Conservation (phyloP, 495 filamentous ascomycete species). For the Penicillium psychrofluorescens region DNA sequence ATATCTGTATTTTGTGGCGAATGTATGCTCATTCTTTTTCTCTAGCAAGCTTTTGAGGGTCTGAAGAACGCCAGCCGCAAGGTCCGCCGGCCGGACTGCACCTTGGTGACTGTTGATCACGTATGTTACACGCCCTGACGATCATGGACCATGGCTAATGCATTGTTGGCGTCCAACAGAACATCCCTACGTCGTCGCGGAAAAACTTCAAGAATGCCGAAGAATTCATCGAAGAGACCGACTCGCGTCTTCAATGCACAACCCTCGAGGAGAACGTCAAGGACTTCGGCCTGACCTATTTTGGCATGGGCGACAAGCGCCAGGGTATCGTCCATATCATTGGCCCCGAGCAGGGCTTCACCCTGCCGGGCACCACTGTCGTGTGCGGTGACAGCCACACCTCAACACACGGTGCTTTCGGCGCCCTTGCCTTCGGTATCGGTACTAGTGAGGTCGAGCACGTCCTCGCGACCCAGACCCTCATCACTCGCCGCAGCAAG, state of each 20-base stretch:
- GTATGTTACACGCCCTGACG: conserved; percentile 46
- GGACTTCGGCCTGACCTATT: conserved; percentile 93
- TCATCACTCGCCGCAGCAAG: conserved; percentile 91
- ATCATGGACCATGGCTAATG: background rate
- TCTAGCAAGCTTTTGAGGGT: conserved; percentile 92
- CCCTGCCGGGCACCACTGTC: conserved; percentile 91
- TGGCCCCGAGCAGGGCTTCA: conserved; percentile 98
- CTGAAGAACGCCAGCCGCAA: conserved; percentile 77
- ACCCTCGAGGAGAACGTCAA: conserved; percentile 97
- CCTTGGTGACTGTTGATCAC: conserved; percentile 92
- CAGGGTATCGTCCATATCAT: conserved; percentile 99
- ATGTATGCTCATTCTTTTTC: background rate
- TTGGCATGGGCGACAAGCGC: conserved; percentile 90
- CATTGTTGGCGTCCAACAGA: conserved; percentile 47
- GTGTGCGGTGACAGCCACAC: conserved; percentile 98
- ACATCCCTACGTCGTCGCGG: conserved; percentile 81
- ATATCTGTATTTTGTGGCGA: background rate
- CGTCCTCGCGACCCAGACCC: conserved; percentile 89
- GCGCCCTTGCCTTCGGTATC: conserved; percentile 92
- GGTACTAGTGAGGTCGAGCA: conserved; percentile 98
- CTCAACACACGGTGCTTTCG: conserved; percentile 95
- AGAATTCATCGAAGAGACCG: conserved; percentile 84
- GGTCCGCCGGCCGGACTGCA: conserved; percentile 92
- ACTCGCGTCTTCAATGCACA: conserved; percentile 87
- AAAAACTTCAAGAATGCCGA: conserved; percentile 82